Evolutionary conservation across 2,329 filamentous ascomycete genomes (phyloP), one percentile per base, ranked within the genome.

Genomic region (Aspergillus cejpii): DNA sequence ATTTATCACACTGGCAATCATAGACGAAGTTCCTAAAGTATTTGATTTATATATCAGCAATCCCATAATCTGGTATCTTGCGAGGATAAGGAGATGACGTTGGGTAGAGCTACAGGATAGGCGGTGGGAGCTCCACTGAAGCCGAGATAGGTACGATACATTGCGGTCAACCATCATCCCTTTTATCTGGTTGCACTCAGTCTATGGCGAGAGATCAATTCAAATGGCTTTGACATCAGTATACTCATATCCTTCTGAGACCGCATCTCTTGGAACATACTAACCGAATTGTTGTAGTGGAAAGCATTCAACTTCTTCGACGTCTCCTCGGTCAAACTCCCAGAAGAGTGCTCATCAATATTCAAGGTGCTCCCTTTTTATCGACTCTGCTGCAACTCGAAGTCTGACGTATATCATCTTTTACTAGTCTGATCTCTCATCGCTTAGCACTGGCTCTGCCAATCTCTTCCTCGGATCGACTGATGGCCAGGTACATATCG

Each of bases 281-380:
- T 52, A 26, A 54, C 39, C 3, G 21, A 10, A 7, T 27, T n/a
- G 28, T 4, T 6, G 6, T 54, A 95, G 91, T 97, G 92, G 91
- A 96, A 96, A 85, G 84, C 85, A 58, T 98, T 98, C 75, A 90
- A 94, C 77, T 98, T 98, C 83, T 97, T 98, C 79, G 88, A 96
- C 71, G 88, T 94, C 67, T 82, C 82, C 65, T 84, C 86, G 65
- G 83, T 96, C 67, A 81, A 84, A 62, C 77, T 90, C 59, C 79
- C 77, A 19, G 85, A 94, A 66, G 87, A 94, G 64, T 84, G 81
- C 64, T 81, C 82, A 57, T 78, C 81, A 62, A 77, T 89, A 63
- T 85, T 94, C 72, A 84, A 90, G 67, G 85, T 86, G 78, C 80
- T 66, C 55, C 17, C 14, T 79, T 44, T 37, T 42, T 41, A 34